Conservation (phyloP, 768 basidiomycete genomes). For the Kwoniella heveanensis region DNA sequence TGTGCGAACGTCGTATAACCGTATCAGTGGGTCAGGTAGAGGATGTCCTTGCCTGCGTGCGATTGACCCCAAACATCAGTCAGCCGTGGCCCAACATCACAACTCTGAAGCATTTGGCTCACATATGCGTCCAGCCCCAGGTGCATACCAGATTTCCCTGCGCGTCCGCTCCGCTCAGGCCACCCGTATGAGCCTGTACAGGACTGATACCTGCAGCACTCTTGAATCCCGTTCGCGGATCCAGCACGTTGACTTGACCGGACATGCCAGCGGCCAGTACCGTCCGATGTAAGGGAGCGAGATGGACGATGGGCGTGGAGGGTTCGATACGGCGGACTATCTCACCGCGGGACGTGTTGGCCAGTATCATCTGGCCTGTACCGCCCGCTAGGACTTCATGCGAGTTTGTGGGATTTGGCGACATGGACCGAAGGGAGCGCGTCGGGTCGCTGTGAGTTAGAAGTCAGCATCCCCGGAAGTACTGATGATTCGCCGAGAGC, state of each 20-base stretch:
- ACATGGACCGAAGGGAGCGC: slow-evolving; percentile 41
- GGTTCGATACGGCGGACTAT: slow-evolving; percentile 41
- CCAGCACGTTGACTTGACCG: slow-evolving; percentile 47
- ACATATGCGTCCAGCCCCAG: slow-evolving; percentile 86
- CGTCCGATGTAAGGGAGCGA: slow-evolving; percentile 38
- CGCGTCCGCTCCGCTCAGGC: slow-evolving; percentile 77
- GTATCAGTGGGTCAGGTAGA: slow-evolving; percentile 86
- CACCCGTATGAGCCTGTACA: slow-evolving; percentile 77
- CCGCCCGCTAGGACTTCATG: slow-evolving; percentile 56
- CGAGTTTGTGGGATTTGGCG: slow-evolving; percentile 51
- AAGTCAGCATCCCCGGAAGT: background rate
- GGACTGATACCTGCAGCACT: slow-evolving; percentile 37
- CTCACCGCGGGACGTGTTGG: slow-evolving; percentile 50
- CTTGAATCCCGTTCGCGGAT: slow-evolving; percentile 47
- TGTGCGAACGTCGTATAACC: slow-evolving; percentile 84
- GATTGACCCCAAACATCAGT: background rate
- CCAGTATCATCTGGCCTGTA: slow-evolving; percentile 58
- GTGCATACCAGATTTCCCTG: slow-evolving; percentile 80
- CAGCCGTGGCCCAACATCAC: too few species aligned
- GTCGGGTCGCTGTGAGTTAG: slow-evolving; percentile 30
- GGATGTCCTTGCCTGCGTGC: slow-evolving; percentile 75
- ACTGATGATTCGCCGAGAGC: too few species aligned
- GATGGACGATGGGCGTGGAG: slow-evolving; percentile 31
- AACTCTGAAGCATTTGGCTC: too few species aligned
- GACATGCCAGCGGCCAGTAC: slow-evolving; percentile 36